Percentiles rank a stretch among this genome's conserved stretches.
Evolutionary conservation across 2,329 filamentous ascomycete species (phyloP).

Genomic region (Berkeleyomyces rouxiae): DNA sequence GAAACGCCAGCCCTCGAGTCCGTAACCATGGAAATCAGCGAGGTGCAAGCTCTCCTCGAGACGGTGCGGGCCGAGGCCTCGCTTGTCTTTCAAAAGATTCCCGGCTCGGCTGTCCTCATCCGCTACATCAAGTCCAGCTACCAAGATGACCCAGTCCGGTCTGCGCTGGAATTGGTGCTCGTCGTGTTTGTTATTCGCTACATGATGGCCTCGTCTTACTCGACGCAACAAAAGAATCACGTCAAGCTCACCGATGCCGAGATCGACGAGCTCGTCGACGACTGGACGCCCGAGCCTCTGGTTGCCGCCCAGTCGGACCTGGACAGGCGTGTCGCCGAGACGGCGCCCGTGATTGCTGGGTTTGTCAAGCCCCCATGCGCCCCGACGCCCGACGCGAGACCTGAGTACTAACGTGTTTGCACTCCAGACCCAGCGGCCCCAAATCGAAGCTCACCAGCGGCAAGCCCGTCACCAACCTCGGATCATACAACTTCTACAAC

Average conservation of each 20-base stretch:
- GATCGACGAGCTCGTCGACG: constrained; percentile 90
- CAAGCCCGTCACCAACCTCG: constrained; percentile 81
- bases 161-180: constrained; percentile 80
- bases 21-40: constrained; percentile 44
- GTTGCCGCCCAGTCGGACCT: constrained; percentile 56
- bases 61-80: constrained; percentile 35
- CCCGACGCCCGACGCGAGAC: neutral
- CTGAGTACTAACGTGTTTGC: neutral
- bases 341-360: constrained; percentile 75
- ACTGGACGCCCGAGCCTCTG: constrained; percentile 89
- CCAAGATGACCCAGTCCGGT: constrained; percentile 89
- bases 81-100: constrained; percentile 70
- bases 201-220: constrained; percentile 79
- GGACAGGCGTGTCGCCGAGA: constrained; percentile 72
- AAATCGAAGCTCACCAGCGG: constrained; percentile 80
- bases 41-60: constrained; percentile 37
- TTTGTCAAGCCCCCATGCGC: constrained; percentile 21
- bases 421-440: constrained; percentile 64
- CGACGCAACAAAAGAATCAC: constrained; percentile 75
- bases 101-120: constrained; percentile 82
- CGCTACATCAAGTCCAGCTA: constrained; percentile 96
- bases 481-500: constrained; percentile 95
- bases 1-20: neutral
- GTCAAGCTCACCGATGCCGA: constrained; percentile 87
- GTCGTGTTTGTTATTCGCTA: constrained; percentile 94